These are phyloP conservation scores for Caryopteris hybrid DNA, from an alignment of 305 asterid genomes.

Conservation along the genomic window DNA sequence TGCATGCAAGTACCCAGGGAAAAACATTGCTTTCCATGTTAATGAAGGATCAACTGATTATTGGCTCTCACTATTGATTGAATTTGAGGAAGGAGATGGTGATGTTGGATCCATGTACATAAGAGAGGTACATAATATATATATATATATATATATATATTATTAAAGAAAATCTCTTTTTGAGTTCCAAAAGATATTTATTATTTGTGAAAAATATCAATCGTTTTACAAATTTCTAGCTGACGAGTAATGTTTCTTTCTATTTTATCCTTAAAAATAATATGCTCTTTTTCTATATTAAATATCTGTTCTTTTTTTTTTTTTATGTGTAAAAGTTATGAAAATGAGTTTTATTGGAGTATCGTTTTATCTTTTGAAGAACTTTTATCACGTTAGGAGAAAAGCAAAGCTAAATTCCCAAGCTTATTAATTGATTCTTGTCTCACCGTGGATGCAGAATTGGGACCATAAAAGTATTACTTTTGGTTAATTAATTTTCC, in stretches of 20 bases:
- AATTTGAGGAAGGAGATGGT: slow-evolving; percentile 90
- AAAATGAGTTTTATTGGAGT: neutral
- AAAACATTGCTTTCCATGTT: slow-evolving; percentile 76
- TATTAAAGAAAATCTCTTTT: too few species aligned
- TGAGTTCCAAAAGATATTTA: too few species aligned
- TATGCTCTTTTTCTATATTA: too few species aligned
- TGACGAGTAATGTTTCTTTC: too few species aligned
- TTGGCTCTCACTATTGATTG: slow-evolving; percentile 85
- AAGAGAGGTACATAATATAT: slow-evolving; percentile 69
- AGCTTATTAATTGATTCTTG: neutral
- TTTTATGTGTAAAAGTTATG: too few species aligned
- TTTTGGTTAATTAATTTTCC: slow-evolving; percentile 5
- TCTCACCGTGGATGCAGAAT: neutral
- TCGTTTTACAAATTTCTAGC: too few species aligned
- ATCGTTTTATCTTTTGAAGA: neutral
- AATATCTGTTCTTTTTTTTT: too few species aligned
- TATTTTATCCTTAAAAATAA: too few species aligned
- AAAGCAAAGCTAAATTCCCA: slow-evolving; percentile 4
- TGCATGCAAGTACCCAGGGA: slow-evolving; percentile 75
- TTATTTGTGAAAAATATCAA: too few species aligned
- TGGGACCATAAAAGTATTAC: slow-evolving; percentile 18
- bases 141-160: too few species aligned
- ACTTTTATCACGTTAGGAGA: neutral
- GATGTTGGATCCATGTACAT: slow-evolving; percentile 89
- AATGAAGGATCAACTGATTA: slow-evolving; percentile 88